phyloP scores from a whole-genome alignment of 2,329 filamentous ascomycete species.

The Ceratocystis ficicola region DNA sequence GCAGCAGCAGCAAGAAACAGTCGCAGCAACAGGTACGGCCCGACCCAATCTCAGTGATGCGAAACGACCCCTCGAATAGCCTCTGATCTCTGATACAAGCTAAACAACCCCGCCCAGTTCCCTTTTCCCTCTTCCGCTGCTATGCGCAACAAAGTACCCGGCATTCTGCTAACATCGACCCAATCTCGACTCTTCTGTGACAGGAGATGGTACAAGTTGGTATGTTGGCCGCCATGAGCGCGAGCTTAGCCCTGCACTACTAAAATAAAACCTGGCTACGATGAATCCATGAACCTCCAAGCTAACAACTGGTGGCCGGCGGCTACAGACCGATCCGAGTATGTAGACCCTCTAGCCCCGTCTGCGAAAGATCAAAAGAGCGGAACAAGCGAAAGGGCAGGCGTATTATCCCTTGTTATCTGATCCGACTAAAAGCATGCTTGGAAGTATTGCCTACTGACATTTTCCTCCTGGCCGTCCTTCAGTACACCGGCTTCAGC shows the following conservation, averaged over 20 bases:
- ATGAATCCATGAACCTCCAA: conserved; percentile 11
- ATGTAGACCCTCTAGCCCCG: conserved; percentile 31
- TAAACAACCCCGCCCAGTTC: not conserved
- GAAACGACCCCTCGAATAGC: conserved; percentile 2
- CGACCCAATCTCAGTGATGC: conserved; percentile 12
- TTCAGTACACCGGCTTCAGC: conserved; percentile 63
- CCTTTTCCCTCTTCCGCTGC: not conserved
- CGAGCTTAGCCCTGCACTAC: not conserved
- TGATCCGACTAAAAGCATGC: no score
- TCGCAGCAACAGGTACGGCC: conserved; percentile 54
- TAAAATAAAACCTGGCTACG: not conserved
- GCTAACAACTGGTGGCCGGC: not conserved
- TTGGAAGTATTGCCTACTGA: conserved; percentile 24
- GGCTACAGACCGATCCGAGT: conserved; percentile 49
- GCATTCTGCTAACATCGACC: not conserved
- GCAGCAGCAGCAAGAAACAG: conserved; percentile 48
- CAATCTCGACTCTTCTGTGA: not conserved
- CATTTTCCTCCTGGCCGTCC: conserved; percentile 17
- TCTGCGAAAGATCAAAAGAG: not conserved
- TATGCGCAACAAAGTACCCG: not conserved
- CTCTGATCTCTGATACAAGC: not conserved
- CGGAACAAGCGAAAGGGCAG: no score
- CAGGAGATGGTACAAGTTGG: conserved; percentile 99
- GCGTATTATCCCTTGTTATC: no score
- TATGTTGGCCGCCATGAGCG: conserved; percentile 35